phyloP scores from a whole-genome alignment of 2,329 filamentous ascomycete genomes.

The Neopestalotiopsis rosae region DNA sequence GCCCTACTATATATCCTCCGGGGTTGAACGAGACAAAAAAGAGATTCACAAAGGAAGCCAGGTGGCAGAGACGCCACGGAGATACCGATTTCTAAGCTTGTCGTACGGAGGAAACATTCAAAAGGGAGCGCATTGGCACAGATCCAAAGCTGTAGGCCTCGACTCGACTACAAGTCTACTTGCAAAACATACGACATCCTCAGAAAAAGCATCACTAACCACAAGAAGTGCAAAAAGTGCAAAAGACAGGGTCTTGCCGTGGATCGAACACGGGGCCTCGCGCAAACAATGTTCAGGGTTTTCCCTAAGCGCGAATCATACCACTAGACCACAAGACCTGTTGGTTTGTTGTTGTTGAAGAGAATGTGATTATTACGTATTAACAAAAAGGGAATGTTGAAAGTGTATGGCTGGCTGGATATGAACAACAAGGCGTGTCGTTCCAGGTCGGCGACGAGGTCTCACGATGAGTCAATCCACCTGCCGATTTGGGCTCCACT shows the following conservation, averaged over 20 bases:
- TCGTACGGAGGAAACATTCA: too few species aligned
- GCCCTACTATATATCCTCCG: too few species aligned
- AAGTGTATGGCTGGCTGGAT: background rate
- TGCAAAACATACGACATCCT: too few species aligned
- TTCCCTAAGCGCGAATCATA: constrained; percentile 3
- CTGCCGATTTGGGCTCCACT: background rate
- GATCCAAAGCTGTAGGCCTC: too few species aligned
- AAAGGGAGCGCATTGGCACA: too few species aligned
- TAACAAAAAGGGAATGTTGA: background rate
- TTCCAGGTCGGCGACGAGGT: background rate
- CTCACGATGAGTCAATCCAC: background rate
- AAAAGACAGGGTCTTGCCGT: constrained; percentile 1
- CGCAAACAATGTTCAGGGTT: constrained; percentile 1
- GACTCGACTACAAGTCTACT: too few species aligned
- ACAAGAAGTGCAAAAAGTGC: background rate
- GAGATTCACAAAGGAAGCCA: too few species aligned
- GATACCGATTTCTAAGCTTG: too few species aligned
- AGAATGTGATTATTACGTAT: background rate
- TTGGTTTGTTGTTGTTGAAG: background rate
- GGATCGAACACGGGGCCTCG: constrained; percentile 1
- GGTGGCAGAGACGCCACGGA: too few species aligned
- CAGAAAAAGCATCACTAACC: background rate
- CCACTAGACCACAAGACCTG: constrained; percentile 2
- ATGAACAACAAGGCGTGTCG: background rate
- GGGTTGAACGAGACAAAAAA: too few species aligned